Conservation (phyloP, 371 early-diverging fungal genomes). For the Rhizomucor pusillus region DNA sequence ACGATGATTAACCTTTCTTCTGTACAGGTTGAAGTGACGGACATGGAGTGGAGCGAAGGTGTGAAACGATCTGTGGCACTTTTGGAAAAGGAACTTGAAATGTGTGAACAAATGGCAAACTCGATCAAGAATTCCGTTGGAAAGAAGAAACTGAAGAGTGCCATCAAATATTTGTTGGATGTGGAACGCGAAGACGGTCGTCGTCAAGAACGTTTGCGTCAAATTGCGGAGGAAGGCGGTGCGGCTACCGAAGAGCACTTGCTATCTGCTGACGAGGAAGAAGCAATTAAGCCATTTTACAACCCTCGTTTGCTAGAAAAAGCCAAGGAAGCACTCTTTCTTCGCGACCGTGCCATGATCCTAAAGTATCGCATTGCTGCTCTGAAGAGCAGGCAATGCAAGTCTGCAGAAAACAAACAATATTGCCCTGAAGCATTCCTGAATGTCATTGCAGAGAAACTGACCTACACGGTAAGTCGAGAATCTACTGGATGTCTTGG, state of each 20-base stretch:
- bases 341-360: slow-evolving; percentile 72
- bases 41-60: slow-evolving; percentile 91
- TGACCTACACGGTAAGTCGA: slow-evolving; percentile 76
- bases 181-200: slow-evolving; percentile 52
- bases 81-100: slow-evolving; percentile 75
- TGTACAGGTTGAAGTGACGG: slow-evolving; percentile 80
- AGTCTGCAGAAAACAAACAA: slow-evolving; percentile 71
- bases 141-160: slow-evolving; percentile 78
- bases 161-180: slow-evolving; percentile 67
- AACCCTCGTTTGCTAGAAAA: slow-evolving; percentile 74
- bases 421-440: slow-evolving; percentile 94
- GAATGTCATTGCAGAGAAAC: slow-evolving; percentile 87
- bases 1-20: neutral
- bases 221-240: slow-evolving; percentile 21
- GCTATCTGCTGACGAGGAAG: slow-evolving; percentile 30
- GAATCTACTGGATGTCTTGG: neutral
- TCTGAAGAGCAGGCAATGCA: slow-evolving; percentile 77
- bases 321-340: slow-evolving; percentile 75
- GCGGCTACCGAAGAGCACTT: slow-evolving; percentile 21
- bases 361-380: slow-evolving; percentile 81
- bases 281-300: slow-evolving; percentile 54
- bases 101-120: slow-evolving; percentile 69
- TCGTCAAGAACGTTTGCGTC: slow-evolving; percentile 37
- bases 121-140: slow-evolving; percentile 78
- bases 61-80: slow-evolving; percentile 70